Evolutionary conservation across 2,329 filamentous ascomycete species (phyloP).

Genomic region (Alternaria consortialis): DNA sequence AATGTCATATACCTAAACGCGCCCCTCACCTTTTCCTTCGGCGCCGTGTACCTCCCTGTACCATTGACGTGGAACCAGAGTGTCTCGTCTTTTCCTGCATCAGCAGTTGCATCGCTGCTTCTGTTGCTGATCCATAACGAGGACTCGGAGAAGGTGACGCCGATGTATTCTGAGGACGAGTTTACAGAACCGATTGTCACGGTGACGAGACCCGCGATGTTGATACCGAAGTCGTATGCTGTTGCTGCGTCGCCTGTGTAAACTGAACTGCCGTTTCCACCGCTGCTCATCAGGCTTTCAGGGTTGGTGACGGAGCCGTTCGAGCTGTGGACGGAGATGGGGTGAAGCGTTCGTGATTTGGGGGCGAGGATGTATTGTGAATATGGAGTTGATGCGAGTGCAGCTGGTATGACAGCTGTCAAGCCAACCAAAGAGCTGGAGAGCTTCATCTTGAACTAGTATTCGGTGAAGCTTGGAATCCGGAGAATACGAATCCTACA

Average conservation of each 20-base stretch:
- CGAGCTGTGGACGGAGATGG: constrained; percentile 49
- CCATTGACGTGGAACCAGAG: constrained; percentile 58
- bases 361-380: constrained; percentile 55
- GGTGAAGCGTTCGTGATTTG: constrained; percentile 42
- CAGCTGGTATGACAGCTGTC: not conserved
- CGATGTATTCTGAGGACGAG: constrained; percentile 50
- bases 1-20: constrained; percentile 59
- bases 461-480: not conserved
- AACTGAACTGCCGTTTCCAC: constrained; percentile 37
- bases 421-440: not conserved
- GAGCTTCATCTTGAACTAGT: not conserved
- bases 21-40: constrained; percentile 54
- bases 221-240: constrained; percentile 55
- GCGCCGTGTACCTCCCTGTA: constrained; percentile 54
- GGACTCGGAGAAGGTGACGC: constrained; percentile 55
- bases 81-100: constrained; percentile 58
- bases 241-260: constrained; percentile 51
- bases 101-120: constrained; percentile 58
- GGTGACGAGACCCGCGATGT: constrained; percentile 54
- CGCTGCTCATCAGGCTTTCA: constrained; percentile 36
- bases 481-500: not conserved
- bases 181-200: constrained; percentile 48
- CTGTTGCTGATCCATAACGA: constrained; percentile 60
- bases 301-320: constrained; percentile 53
- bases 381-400: constrained; percentile 36